A percentile compares a stretch with the other conserved stretches of the same genome.
Evolutionary conservation across 2,329 filamentous ascomycete species (phyloP).

Genomic region (Aspergillus chevalieri): DNA sequence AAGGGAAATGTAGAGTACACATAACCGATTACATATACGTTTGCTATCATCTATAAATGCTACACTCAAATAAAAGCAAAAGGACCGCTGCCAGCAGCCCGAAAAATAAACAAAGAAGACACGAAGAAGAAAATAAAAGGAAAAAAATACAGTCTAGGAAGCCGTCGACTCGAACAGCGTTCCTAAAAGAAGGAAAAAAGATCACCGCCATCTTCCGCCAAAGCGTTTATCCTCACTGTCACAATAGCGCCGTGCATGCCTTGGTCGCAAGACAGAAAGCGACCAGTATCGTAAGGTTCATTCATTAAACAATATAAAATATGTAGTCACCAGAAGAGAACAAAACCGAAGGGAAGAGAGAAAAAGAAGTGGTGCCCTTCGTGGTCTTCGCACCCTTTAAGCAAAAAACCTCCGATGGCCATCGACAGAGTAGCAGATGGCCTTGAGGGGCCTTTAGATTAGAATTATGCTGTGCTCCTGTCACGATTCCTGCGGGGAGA

Average conservation of each 20-base stretch:
- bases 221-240: constrained; percentile 8
- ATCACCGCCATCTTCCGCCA: constrained; percentile 6
- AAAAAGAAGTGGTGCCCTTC: neutral
- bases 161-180: constrained; percentile 1
- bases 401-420: neutral
- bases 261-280: constrained; percentile 15
- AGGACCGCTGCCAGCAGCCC: neutral
- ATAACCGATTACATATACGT: constrained; percentile 16
- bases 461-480: too few relatives aligned
- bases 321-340: constrained; percentile 9
- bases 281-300: constrained; percentile 23
- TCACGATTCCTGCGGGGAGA: too few relatives aligned
- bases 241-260: constrained; percentile 12
- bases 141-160: constrained; percentile 15
- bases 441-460: too few relatives aligned
- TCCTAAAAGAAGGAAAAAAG: constrained; percentile 9
- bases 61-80: constrained; percentile 8
- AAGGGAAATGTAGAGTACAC: neutral
- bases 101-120: neutral
- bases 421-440: neutral
- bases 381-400: neutral
- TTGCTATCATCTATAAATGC: constrained; percentile 14
- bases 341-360: neutral
- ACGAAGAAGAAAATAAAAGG: constrained; percentile 9
- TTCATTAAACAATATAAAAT: constrained; percentile 22